Evolutionary conservation across 2,329 filamentous ascomycete genomes (phyloP).

Genomic region (Aureobasidium sp.): DNA sequence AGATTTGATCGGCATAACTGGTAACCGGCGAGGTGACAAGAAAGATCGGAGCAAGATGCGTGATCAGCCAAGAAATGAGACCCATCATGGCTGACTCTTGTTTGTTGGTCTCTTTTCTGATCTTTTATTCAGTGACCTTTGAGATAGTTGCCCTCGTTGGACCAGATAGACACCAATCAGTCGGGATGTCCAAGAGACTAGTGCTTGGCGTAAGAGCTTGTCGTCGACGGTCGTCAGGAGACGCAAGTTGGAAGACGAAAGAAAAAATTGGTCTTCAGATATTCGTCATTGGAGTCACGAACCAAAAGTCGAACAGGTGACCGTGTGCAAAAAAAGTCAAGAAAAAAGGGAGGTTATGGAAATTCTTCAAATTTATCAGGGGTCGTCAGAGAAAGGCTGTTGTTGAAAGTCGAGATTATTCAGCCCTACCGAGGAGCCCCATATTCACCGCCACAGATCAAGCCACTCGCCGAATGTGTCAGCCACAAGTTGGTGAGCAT

Average conservation of each 20-base stretch:
- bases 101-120: not conserved
- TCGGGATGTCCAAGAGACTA: not conserved
- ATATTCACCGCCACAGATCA: not conserved
- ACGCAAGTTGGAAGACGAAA: not conserved
- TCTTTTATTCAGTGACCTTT: not conserved
- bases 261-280: not conserved
- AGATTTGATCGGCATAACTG: conserved; percentile 59
- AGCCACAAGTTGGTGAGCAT: not conserved
- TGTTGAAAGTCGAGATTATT: conserved; percentile 1
- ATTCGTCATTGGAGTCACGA: not conserved
- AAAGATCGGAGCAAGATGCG: conserved; percentile 29
- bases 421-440: conserved; percentile 4
- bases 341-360: not conserved
- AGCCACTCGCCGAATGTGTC: not conserved
- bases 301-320: not conserved
- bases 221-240: not conserved
- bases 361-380: conserved; percentile 3
- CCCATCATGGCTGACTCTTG: not conserved
- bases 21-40: conserved; percentile 55
- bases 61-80: conserved; percentile 25
- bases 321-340: not conserved
- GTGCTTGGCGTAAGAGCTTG: conserved; percentile 6
- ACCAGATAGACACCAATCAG: not conserved
- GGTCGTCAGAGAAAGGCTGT: conserved; percentile 1
- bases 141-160: not conserved